Conservation (phyloP, 768 basidiomycete genomes). For the Rhodotorula toruloides region DNA sequence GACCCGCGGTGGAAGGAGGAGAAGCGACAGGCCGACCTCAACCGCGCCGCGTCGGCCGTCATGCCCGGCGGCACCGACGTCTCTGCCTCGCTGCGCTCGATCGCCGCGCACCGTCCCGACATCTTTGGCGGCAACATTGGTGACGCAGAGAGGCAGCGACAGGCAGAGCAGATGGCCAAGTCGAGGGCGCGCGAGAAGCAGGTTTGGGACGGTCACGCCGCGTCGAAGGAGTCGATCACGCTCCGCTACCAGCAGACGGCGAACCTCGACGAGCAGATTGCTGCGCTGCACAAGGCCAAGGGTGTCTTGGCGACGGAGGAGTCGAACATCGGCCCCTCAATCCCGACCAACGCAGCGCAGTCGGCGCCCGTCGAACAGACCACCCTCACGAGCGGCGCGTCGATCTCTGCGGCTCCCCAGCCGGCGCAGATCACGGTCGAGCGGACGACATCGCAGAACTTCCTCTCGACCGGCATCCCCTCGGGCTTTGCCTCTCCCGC, state of each 20-base stretch:
- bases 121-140: slow-evolving; percentile 93
- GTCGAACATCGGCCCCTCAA: slow-evolving; percentile 25
- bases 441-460: slow-evolving; percentile 28
- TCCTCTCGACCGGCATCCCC: slow-evolving; percentile 48
- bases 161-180: slow-evolving; percentile 73
- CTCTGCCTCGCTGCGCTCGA: slow-evolving; percentile 81
- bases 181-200: slow-evolving; percentile 87
- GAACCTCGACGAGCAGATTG: slow-evolving; percentile 97
- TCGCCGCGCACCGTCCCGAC: slow-evolving; percentile 92
- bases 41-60: slow-evolving; percentile 60
- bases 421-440: slow-evolving; percentile 57
- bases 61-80: slow-evolving; percentile 69
- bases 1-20: slow-evolving; percentile 99
- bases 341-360: slow-evolving; percentile 53
- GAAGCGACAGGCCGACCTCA: slow-evolving; percentile 77
- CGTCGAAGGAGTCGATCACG: slow-evolving; percentile 81
- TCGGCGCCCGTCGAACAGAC: slow-evolving; percentile 49
- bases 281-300: slow-evolving; percentile 83
- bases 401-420: slow-evolving; percentile 84
- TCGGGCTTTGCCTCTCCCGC: slow-evolving; percentile 55
- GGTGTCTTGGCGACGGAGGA: slow-evolving; percentile 63
- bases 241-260: slow-evolving; percentile 86
- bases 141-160: slow-evolving; percentile 63
- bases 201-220: slow-evolving; percentile 98
- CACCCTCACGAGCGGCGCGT: slow-evolving; percentile 66